Conservation (phyloP, 805 yeast genomes). For the Schizosaccharomyces octosporus region DNA sequence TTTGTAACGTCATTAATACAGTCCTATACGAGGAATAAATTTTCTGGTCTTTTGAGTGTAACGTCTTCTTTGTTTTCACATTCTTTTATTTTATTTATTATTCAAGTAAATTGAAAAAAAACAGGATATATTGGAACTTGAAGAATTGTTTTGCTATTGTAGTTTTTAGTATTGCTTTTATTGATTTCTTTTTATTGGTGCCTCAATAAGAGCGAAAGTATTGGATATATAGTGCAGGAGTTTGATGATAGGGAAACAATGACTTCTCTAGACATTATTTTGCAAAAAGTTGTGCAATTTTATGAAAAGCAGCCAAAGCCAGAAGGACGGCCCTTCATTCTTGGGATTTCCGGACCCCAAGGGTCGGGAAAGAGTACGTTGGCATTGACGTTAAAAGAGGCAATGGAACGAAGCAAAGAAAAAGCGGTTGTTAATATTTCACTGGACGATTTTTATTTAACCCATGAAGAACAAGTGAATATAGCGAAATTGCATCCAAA, state of each 20-base stretch:
- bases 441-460: constrained; percentile 67
- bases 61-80: too few relatives aligned
- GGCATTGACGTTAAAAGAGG: constrained; percentile 2
- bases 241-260: not conserved
- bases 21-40: too few relatives aligned
- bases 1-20: too few relatives aligned
- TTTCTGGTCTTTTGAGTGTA: too few relatives aligned
- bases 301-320: not conserved
- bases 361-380: constrained; percentile 10
- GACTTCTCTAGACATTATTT: not conserved
- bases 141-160: too few relatives aligned
- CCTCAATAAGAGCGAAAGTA: too few relatives aligned
- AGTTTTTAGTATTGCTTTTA: too few relatives aligned
- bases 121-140: too few relatives aligned
- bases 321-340: constrained; percentile 5
- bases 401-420: constrained; percentile 4
- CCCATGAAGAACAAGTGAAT: constrained; percentile 31
- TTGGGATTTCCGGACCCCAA: constrained; percentile 9
- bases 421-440: constrained; percentile 23
- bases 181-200: too few relatives aligned
- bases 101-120: too few relatives aligned
- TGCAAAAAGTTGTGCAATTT: not conserved
- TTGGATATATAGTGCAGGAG: too few relatives aligned
- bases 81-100: too few relatives aligned
- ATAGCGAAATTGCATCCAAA: constrained; percentile 19